These are phyloP conservation scores for Hymenoscyphus infarciens DNA, from an alignment of 2,329 filamentous ascomycete species.

Conservation along the genomic window DNA sequence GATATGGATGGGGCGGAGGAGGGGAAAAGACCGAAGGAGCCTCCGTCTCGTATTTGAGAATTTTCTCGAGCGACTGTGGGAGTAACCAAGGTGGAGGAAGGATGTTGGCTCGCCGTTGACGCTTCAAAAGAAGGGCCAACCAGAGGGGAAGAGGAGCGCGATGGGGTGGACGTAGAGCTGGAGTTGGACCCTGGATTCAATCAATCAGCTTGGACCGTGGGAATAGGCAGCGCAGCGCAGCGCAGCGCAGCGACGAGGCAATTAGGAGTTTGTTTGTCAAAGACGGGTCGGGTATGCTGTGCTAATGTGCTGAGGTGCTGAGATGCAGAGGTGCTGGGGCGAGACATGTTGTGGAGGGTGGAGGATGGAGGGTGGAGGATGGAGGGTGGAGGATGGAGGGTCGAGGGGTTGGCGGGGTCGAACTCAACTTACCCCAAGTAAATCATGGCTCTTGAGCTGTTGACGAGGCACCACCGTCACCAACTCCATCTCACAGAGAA, in stretches of 20 bases:
- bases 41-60: constrained; percentile 78
- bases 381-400: constrained; percentile 24
- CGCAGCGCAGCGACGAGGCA: too few relatives aligned
- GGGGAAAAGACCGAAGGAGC: constrained; percentile 71
- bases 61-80: constrained; percentile 67
- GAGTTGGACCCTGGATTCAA: constrained; percentile 65
- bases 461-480: constrained; percentile 91
- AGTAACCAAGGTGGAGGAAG: constrained; percentile 86
- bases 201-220: constrained; percentile 8
- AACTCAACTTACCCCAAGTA: constrained; percentile 70
- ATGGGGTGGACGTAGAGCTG: constrained; percentile 74
- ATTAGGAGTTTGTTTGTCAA: not conserved
- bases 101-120: constrained; percentile 90
- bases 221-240: not conserved
- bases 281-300: not conserved
- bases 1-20: constrained; percentile 63
- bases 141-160: constrained; percentile 80
- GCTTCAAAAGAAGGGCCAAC: constrained; percentile 92
- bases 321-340: not conserved
- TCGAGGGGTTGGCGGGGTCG: constrained; percentile 32
- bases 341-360: constrained; percentile 15
- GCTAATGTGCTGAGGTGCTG: not conserved
- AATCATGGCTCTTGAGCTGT: constrained; percentile 76
- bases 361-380: too few relatives aligned
- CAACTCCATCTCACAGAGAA: constrained; percentile 95